A percentile compares a stretch with the other conserved stretches of the same genome.
These are phyloP conservation scores for Medicago lupulina DNA, from an alignment of 306 rosid species.

Conservation along the genomic window DNA sequence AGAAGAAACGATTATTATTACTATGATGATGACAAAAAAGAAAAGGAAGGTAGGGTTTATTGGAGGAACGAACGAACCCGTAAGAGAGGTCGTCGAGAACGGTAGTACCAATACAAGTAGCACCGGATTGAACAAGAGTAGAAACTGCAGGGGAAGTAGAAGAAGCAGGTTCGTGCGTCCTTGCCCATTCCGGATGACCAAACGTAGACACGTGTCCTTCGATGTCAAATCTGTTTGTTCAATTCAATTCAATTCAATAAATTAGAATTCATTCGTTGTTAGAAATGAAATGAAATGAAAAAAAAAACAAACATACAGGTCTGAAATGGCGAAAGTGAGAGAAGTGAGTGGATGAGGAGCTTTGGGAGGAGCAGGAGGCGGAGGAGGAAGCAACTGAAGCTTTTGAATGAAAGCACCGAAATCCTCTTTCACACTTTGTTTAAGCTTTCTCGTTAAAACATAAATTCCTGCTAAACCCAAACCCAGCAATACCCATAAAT, in stretches of 20 bases:
- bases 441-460: slow-evolving; percentile 69
- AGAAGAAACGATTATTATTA: too few relatives aligned
- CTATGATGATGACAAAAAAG: not conserved
- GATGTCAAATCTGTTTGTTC: slow-evolving; percentile 68
- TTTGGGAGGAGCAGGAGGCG: slow-evolving; percentile 95
- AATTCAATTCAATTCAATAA: not conserved
- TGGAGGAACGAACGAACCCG: slow-evolving; percentile 62
- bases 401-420: slow-evolving; percentile 82
- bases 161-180: slow-evolving; percentile 80
- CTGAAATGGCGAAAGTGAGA: slow-evolving; percentile 86
- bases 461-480: slow-evolving; percentile 89
- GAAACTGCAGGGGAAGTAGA: slow-evolving; percentile 70
- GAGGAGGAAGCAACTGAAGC: slow-evolving; percentile 86
- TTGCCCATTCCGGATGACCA: slow-evolving; percentile 96
- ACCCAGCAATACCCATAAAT: slow-evolving; percentile 85
- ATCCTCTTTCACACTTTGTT: slow-evolving; percentile 66
- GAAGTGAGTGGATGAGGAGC: slow-evolving; percentile 94
- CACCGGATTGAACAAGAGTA: slow-evolving; percentile 87
- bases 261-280: not conserved
- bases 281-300: not conserved
- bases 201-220: slow-evolving; percentile 83
- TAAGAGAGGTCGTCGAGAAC: slow-evolving; percentile 73
- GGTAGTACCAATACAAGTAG: slow-evolving; percentile 83
- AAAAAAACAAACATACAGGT: slow-evolving; percentile 68
- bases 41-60: not conserved